phyloP scores from a whole-genome alignment of 2,329 filamentous ascomycete species.

The Westerdykella ornata region DNA sequence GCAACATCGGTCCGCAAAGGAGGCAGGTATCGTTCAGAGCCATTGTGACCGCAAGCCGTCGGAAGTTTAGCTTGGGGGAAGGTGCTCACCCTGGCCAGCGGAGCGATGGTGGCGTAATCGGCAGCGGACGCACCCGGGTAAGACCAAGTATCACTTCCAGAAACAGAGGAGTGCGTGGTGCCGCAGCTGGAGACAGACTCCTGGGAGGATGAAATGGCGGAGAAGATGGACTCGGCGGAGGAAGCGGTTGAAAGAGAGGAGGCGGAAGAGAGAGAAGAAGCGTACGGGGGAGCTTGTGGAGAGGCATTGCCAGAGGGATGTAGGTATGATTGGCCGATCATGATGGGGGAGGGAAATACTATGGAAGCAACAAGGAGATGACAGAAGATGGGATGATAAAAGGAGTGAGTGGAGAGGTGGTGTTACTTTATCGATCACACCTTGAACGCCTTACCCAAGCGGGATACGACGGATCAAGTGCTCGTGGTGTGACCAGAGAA shows the following conservation, averaged over 20 bases:
- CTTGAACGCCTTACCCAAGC: conserved; percentile 31
- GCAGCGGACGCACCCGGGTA: conserved; percentile 9
- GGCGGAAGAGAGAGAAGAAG: conserved; percentile 64
- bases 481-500: conserved; percentile 37
- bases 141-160: too few species aligned
- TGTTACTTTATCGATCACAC: conserved; percentile 29
- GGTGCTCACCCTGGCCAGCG: conserved; percentile 32
- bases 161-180: too few species aligned
- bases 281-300: conserved; percentile 52
- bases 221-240: conserved; percentile 69
- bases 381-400: conserved; percentile 15
- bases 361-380: conserved; percentile 15
- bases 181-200: too few species aligned
- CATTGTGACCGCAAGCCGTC: conserved; percentile 34
- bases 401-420: conserved; percentile 30
- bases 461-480: conserved; percentile 30
- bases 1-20: conserved; percentile 37
- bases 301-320: conserved; percentile 30
- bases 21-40: conserved; percentile 23
- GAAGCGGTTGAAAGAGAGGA: conserved; percentile 75
- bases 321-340: conserved; percentile 34
- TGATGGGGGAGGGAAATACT: conserved; percentile 27
- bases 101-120: conserved; percentile 11
- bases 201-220: conserved; percentile 54
- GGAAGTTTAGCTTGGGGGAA: conserved; percentile 26